phyloP scores from a whole-genome alignment of 2,329 filamentous ascomycete species.

The Intubia oerlemansii region DNA sequence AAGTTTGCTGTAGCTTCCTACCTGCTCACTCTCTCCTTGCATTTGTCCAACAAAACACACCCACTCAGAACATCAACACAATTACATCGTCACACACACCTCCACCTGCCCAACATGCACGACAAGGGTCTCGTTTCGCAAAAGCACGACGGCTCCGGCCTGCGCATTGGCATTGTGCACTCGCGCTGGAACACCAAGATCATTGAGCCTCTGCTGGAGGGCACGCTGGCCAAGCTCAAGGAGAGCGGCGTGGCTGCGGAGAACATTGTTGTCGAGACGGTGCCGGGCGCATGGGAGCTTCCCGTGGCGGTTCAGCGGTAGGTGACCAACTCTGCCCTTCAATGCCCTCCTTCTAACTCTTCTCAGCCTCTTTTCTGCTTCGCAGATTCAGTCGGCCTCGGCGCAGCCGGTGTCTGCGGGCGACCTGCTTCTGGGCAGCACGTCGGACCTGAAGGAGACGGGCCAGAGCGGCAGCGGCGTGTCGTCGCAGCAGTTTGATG shows the following conservation, averaged over 20 bases:
- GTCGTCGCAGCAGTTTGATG: constrained; percentile 69
- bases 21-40: too few relatives aligned
- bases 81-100: background rate
- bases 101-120: constrained; percentile 15
- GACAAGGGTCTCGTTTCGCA: constrained; percentile 35
- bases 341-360: background rate
- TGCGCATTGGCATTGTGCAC: constrained; percentile 89
- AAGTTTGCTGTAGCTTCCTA: too few relatives aligned
- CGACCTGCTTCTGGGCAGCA: constrained; percentile 48
- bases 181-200: constrained; percentile 85
- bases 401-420: constrained; percentile 42
- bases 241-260: constrained; percentile 63
- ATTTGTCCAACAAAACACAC: too few relatives aligned
- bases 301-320: constrained; percentile 77
- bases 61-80: too few relatives aligned
- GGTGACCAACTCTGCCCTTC: constrained; percentile 9
- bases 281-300: constrained; percentile 87
- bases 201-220: constrained; percentile 66
- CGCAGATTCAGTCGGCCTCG: constrained; percentile 59
- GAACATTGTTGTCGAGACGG: constrained; percentile 76
- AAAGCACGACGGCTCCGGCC: constrained; percentile 42
- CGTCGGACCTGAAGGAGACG: constrained; percentile 36
- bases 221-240: constrained; percentile 57
- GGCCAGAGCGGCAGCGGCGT: background rate
- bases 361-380: constrained; percentile 57